Percentiles rank a stretch among this genome's conserved stretches.
Conservation (phyloP, 2,329 filamentous ascomycete species). For the Albophoma yamanashiensis region DNA sequence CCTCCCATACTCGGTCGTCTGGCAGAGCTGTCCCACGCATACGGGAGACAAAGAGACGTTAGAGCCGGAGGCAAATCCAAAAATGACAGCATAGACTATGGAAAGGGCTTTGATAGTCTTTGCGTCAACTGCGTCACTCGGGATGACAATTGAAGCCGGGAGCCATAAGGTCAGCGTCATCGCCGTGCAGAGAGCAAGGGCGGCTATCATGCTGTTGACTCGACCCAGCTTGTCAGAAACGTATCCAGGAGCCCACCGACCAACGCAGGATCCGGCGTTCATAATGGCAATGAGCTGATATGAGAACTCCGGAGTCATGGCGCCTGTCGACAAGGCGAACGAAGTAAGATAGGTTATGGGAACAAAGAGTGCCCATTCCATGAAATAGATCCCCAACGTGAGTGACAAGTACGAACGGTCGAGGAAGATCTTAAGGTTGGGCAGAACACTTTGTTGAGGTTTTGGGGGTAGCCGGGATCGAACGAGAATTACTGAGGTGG, state of each 20-base stretch:
- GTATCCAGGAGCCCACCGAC: neutral
- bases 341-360: neutral
- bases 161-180: neutral
- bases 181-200: neutral
- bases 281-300: neutral
- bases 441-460: neutral
- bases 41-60: neutral
- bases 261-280: neutral
- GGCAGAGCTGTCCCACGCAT: neutral
- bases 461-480: neutral
- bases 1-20: neutral
- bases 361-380: neutral
- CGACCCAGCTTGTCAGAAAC: neutral
- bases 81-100: neutral
- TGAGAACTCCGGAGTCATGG: neutral
- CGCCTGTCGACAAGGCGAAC: neutral
- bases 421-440: neutral
- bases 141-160: neutral
- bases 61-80: neutral
- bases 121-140: neutral
- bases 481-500: neutral
- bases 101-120: neutral
- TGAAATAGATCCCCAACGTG: neutral
- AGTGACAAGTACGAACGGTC: neutral
- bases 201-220: neutral